A percentile compares a stretch with the other conserved stretches of the same genome.
These are phyloP conservation scores for Aspergillus jensenii DNA, from an alignment of 2,329 filamentous ascomycete species.

Conservation along the genomic window DNA sequence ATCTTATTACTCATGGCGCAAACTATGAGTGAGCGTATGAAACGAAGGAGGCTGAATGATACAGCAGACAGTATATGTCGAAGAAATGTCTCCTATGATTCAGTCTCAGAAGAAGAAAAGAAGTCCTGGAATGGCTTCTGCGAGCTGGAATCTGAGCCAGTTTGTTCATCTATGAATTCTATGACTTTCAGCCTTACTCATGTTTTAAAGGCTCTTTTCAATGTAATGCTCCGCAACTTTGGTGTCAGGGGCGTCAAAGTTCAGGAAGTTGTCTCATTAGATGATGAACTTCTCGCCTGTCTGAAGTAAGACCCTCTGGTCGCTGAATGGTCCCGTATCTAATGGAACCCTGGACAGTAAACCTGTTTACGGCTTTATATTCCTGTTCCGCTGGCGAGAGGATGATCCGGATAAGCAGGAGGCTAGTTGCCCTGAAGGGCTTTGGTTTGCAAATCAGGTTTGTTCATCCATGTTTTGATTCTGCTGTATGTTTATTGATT, in stretches of 20 bases:
- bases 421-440: conserved; percentile 57
- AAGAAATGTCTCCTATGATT: conserved; percentile 21
- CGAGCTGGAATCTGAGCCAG: conserved; percentile 88
- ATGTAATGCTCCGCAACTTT: conserved; percentile 75
- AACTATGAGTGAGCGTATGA: conserved; percentile 30
- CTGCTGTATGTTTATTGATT: conserved; percentile 3
- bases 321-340: background rate
- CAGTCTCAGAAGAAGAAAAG: conserved; percentile 40
- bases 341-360: conserved; percentile 49
- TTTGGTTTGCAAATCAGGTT: conserved; percentile 96
- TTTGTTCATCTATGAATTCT: conserved; percentile 41
- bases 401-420: conserved; percentile 54
- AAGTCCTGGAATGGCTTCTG: conserved; percentile 48
- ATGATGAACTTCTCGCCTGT: conserved; percentile 62
- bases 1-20: background rate
- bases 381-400: conserved; percentile 73
- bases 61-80: conserved; percentile 21
- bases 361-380: conserved; percentile 82
- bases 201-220: conserved; percentile 71
- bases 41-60: conserved; percentile 28
- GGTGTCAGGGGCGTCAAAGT: conserved; percentile 73
- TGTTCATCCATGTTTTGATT: conserved; percentile 14
- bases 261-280: conserved; percentile 73
- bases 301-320: conserved; percentile 57
- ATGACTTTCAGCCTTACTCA: background rate